These are phyloP conservation scores for Boletus calvinii DNA, from an alignment of 1,284 basidiomycete genomes.

Conservation along the genomic window DNA sequence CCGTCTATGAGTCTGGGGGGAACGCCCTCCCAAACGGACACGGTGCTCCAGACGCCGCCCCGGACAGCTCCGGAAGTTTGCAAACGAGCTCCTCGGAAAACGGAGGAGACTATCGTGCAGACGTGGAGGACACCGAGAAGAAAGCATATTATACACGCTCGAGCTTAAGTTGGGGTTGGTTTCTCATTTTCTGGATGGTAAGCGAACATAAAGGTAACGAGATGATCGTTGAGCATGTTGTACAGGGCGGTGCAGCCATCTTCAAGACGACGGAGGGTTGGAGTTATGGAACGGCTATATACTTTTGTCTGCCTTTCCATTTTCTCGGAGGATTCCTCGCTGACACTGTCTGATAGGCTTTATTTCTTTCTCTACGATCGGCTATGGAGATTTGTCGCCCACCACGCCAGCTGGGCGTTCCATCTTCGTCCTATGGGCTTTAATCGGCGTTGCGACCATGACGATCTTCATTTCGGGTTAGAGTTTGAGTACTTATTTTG, in stretches of 20 bases:
- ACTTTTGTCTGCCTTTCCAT: conserved; percentile 59
- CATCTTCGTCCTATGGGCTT: conserved; percentile 80
- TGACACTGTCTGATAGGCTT: conserved; percentile 41
- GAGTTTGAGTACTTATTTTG: conserved; percentile 11
- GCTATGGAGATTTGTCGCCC: conserved; percentile 69
- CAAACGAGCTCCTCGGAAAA: conserved; percentile 12
- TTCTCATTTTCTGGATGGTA: conserved; percentile 60
- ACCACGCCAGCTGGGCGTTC: conserved; percentile 66
- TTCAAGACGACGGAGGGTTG: conserved; percentile 54
- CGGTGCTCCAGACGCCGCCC: background rate
- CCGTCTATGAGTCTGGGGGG: conserved; percentile 27
- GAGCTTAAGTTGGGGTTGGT: conserved; percentile 45
- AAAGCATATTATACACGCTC: conserved; percentile 50
- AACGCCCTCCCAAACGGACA: conserved; percentile 1
- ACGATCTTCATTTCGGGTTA: conserved; percentile 71
- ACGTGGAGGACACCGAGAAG: conserved; percentile 37
- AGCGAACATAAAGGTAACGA: conserved; percentile 15
- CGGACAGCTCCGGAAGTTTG: conserved; percentile 17
- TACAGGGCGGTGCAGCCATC: conserved; percentile 52
- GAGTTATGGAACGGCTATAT: conserved; percentile 55
- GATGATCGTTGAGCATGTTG: background rate
- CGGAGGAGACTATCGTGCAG: conserved; percentile 17
- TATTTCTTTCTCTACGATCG: conserved; percentile 64
- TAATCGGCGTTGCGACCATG: conserved; percentile 74
- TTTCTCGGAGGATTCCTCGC: conserved; percentile 1